phyloP scores from a whole-genome alignment of 2,329 filamentous ascomycete species.

The Fusarium sp. region DNA sequence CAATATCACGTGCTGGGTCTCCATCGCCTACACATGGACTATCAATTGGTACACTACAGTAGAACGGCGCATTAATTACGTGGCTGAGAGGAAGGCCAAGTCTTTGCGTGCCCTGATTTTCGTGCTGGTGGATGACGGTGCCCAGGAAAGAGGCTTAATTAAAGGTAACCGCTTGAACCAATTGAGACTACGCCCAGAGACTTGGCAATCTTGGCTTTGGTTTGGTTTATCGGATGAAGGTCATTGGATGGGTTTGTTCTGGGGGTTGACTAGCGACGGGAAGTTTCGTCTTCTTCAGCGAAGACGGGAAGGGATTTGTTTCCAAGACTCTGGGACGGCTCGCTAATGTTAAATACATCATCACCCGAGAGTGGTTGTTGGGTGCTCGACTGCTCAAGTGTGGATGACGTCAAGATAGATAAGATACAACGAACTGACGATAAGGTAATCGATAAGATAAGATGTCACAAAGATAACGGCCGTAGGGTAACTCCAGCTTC shows the following conservation, averaged over 20 bases:
- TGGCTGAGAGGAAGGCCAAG: conserved; percentile 9
- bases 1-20: neutral
- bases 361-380: neutral
- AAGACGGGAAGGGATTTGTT: neutral
- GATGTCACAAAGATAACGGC: neutral
- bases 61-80: neutral
- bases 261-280: neutral
- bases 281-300: neutral
- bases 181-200: neutral
- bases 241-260: neutral
- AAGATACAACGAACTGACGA: too few species aligned
- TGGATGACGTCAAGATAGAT: neutral
- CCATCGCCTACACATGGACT: neutral
- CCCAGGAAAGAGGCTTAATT: conserved; percentile 32
- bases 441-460: neutral
- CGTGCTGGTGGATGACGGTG: conserved; percentile 9
- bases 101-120: conserved; percentile 12
- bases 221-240: neutral
- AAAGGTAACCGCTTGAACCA: neutral
- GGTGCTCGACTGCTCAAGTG: neutral
- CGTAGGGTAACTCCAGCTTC: neutral
- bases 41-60: neutral
- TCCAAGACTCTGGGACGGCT: neutral
- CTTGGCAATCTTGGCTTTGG: conserved; percentile 23
- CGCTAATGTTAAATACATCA: neutral